Evolutionary conservation across 257 asterid species (phyloP).

Genomic region (Nicotiana otophora): DNA sequence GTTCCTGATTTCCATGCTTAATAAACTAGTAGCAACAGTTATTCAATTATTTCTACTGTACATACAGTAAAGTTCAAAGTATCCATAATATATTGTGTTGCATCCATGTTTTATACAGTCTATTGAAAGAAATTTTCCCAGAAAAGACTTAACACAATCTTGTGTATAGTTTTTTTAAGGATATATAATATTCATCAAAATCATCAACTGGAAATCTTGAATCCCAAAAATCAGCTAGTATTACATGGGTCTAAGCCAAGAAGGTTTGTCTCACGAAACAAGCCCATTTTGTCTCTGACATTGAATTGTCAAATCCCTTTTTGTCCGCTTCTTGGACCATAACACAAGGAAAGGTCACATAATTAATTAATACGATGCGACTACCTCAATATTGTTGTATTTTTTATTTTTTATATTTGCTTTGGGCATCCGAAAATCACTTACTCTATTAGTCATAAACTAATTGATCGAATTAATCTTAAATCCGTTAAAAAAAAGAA

Average conservation of each 20-base stretch:
- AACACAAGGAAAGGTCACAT: not conserved
- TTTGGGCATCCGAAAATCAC: not conserved
- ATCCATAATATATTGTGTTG: not conserved
- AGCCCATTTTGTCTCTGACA: not conserved
- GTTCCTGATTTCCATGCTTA: not conserved
- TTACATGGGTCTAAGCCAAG: not conserved
- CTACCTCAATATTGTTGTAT: not conserved
- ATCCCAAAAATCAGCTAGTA: not conserved
- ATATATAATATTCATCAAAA: not conserved
- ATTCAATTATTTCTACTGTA: not conserved
- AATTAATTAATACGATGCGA: not conserved
- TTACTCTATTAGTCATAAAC: too few relatives aligned
- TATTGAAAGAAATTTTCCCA: not conserved
- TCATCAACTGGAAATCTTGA: not conserved
- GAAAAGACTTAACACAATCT: not conserved
- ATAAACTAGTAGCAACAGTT: not conserved
- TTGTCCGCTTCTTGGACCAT: not conserved
- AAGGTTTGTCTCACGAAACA: not conserved
- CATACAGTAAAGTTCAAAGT: not conserved
- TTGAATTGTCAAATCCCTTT: conserved; percentile 6
- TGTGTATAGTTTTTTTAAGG: not conserved
- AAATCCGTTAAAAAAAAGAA: not conserved
- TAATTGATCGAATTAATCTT: not conserved
- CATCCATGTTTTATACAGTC: not conserved
- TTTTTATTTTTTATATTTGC: too few relatives aligned